Evolutionary conservation across 2,329 filamentous ascomycete species (phyloP).

Genomic region (Aspergillus sp.): DNA sequence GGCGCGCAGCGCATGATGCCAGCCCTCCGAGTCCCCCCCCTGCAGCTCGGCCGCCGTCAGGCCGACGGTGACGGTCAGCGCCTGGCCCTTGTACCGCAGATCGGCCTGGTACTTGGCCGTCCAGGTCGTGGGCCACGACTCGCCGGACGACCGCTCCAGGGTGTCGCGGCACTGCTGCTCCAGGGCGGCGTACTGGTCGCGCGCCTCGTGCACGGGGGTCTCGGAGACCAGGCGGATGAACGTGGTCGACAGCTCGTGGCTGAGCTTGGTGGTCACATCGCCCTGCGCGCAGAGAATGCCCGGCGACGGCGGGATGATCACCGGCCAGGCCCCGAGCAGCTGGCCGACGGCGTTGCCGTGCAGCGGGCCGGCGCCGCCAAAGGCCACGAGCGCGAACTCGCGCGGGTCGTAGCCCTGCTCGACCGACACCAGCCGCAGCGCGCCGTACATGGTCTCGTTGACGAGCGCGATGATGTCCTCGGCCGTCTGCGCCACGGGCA

Average conservation of each 20-base stretch:
- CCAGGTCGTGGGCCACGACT: conserved; percentile 19
- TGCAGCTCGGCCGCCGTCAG: conserved; percentile 29
- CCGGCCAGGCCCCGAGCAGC: conserved; percentile 44
- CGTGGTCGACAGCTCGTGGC: conserved; percentile 40
- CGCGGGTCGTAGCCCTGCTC: conserved; percentile 46
- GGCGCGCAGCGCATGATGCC: conserved; percentile 26
- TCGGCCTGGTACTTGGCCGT: conserved; percentile 37
- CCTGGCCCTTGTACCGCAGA: conserved; percentile 43
- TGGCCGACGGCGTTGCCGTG: conserved; percentile 45
- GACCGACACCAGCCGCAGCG: conserved; percentile 43
- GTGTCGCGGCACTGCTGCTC: conserved; percentile 31
- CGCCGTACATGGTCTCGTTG: conserved; percentile 47
- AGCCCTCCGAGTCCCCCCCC: conserved; percentile 16
- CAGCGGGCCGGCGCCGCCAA: conserved; percentile 46
- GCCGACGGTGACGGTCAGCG: conserved; percentile 30
- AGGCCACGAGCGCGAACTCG: conserved; percentile 45
- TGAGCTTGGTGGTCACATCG: conserved; percentile 44
- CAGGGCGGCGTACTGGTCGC: conserved; percentile 25
- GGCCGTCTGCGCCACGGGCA: conserved; percentile 36
- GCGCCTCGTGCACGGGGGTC: conserved; percentile 28
- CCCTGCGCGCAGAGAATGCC: conserved; percentile 45
- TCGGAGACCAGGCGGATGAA: conserved; percentile 38
- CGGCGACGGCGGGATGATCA: conserved; percentile 46
- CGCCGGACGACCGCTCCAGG: conserved; percentile 30
- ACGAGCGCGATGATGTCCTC: conserved; percentile 44